phyloP scores from a whole-genome alignment of 768 basidiomycete species.

The Tricholoma hemisulphureum region DNA sequence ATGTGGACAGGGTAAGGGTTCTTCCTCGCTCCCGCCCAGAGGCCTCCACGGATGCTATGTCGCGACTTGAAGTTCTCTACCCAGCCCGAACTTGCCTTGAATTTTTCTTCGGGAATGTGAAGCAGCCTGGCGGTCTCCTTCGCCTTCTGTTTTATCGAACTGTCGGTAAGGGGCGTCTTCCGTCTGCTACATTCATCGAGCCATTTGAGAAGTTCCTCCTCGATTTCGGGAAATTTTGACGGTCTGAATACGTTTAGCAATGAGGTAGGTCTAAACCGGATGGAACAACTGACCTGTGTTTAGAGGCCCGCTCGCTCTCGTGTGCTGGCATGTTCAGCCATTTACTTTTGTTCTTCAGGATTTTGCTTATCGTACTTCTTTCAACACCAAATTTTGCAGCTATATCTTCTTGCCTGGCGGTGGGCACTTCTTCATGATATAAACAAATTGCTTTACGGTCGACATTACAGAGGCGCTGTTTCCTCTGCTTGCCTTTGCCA shows the following conservation, averaged over 20 bases:
- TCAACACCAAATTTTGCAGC: conserved; percentile 75
- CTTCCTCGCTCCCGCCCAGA: conserved; percentile 45
- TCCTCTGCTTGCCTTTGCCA: conserved; percentile 47
- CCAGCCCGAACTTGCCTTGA: conserved; percentile 93
- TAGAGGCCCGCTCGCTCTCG: conserved; percentile 58
- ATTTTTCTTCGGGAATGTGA: conserved; percentile 63
- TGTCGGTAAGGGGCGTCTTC: conserved; percentile 58
- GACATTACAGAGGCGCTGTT: conserved; percentile 70
- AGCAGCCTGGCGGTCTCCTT: conserved; percentile 59
- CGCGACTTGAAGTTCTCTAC: conserved; percentile 89
- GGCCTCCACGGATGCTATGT: conserved; percentile 68
- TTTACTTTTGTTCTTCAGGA: conserved; percentile 78
- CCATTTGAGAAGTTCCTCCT: conserved; percentile 60
- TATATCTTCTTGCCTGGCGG: conserved; percentile 81
- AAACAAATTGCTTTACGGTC: conserved; percentile 76
- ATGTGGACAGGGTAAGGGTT: conserved; percentile 20
- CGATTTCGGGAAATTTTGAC: conserved; percentile 79
- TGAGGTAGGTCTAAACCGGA: conserved; percentile 9
- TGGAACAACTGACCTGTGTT: conserved; percentile 54
- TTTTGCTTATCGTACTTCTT: conserved; percentile 92
- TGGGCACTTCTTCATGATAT: conserved; percentile 61
- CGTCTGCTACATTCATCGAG: conserved; percentile 52
- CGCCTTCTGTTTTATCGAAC: conserved; percentile 61
- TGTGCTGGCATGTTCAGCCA: conserved; percentile 73
- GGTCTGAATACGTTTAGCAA: conserved; percentile 43